A percentile compares a stretch with the other conserved stretches of the same genome.
Evolutionary conservation across 306 rosid genomes (phyloP).

Genomic region (Astragalus membranaceus): DNA sequence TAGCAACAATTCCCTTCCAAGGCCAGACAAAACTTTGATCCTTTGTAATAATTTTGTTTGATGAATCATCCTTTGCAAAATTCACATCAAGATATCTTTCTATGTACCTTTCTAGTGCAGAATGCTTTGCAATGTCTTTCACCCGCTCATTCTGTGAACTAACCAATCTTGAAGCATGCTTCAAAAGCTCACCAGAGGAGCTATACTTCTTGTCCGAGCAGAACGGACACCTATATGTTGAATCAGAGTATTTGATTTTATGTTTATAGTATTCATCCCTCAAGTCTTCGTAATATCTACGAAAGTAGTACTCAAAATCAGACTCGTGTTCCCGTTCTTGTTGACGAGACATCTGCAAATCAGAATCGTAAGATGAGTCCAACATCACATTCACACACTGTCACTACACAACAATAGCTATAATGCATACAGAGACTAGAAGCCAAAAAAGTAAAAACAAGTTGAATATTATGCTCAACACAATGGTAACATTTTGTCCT

Average conservation of each 20-base stretch:
- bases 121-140: constrained; percentile 50
- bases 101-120: constrained; percentile 46
- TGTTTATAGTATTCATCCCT: constrained; percentile 25
- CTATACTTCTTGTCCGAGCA: constrained; percentile 35
- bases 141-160: constrained; percentile 10
- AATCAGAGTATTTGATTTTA: constrained; percentile 29
- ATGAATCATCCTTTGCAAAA: neutral
- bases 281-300: constrained; percentile 35
- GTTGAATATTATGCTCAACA: no score
- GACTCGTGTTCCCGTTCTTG: constrained; percentile 17
- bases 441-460: neutral
- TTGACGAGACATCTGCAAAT: constrained; percentile 26
- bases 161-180: constrained; percentile 39
- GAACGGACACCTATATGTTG: constrained; percentile 60
- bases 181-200: constrained; percentile 36
- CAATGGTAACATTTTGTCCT: no score
- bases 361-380: neutral
- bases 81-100: neutral
- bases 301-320: constrained; percentile 30
- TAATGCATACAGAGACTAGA: neutral
- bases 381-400: neutral
- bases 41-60: no score
- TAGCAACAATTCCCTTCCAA: constrained; percentile 66
- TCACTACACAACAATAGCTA: neutral
- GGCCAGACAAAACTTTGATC: constrained; percentile 48